Base-by-base conservation (phyloP, 2,329 filamentous ascomycete species). In the Dendryphion nanum region DNA sequence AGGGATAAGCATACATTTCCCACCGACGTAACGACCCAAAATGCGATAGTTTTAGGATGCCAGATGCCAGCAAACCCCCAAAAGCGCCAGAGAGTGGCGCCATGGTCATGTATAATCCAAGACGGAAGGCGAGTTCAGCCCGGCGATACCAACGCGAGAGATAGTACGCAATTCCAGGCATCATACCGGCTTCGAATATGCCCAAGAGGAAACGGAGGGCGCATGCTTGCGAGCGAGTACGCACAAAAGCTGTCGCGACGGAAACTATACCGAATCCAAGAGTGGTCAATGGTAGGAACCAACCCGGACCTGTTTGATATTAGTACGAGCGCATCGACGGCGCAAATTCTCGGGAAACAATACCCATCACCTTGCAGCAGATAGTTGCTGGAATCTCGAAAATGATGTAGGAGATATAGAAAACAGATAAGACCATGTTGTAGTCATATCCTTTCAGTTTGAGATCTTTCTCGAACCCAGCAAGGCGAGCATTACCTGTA, bases 151-250 rank as follows among this genome's bases (percentile, higher is more conserved):
- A 86, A 37, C 82, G 70, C 0, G 77, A 82, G 3, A 86, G 66
- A 49, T 86, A 86, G 61, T 86, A 87, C 0, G 82, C 81, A 26
- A 83, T 83, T 0, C 83, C 83, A 0, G 84, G 84, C 40, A 86
- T 64, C 72, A 86, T 77, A 7, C 83, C 83, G 0, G 83, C 79
- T 60, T 88, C 83, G 39, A 85, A 85, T 6, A 82, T 61, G 4
- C 65, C 67, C 0, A 85, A 73, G 0, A 85, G 47, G 48, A 86
- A 85, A 13, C 83, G 76, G 0, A 86, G 80, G 14, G 72, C 82
- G 29, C 71, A 78, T 3, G 67, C 68, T 5, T 71, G 63, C 0
- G 71, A 62, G 10, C 75, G 67, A 33, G 72, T 72, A 16, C 76
- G 48, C 16, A 83, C 79, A 48, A 83, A 86, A 0, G 76, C 83